Conservation (phyloP, 495 filamentous ascomycete genomes). For the Penicillium salamii region DNA sequence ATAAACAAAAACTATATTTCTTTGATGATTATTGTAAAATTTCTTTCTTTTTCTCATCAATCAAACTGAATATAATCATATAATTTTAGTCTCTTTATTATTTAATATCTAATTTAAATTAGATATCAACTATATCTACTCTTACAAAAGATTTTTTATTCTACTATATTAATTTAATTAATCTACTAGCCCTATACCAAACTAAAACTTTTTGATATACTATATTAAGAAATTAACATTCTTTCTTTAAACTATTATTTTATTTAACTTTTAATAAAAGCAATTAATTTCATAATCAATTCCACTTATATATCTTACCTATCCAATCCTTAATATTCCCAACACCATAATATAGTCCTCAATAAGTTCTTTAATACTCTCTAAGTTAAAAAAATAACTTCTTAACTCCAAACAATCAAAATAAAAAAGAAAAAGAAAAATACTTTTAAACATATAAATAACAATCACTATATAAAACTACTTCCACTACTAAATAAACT, state of each 20-base stretch:
- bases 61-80: not conserved
- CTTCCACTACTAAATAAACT: not conserved
- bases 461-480: not conserved
- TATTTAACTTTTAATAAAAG: not conserved
- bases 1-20: too few relatives aligned
- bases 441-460: not conserved
- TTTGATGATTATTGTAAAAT: too few relatives aligned
- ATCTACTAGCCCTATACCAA: not conserved
- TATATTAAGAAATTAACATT: not conserved
- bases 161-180: not conserved
- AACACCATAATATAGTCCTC: not conserved
- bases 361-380: not conserved
- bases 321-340: not conserved
- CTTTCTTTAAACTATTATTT: not conserved
- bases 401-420: not conserved
- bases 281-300: not conserved
- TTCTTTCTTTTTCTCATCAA: not conserved
- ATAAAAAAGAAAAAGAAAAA: not conserved
- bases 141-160: not conserved
- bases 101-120: not conserved
- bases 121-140: not conserved
- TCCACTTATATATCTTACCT: not conserved
- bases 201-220: not conserved
- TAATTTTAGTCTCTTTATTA: not conserved
- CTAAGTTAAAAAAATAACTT: not conserved